Evolutionary conservation across 495 filamentous ascomycete species (phyloP), one percentile per base, ranked within the genome.

Genomic region (Glonium stellatum): DNA sequence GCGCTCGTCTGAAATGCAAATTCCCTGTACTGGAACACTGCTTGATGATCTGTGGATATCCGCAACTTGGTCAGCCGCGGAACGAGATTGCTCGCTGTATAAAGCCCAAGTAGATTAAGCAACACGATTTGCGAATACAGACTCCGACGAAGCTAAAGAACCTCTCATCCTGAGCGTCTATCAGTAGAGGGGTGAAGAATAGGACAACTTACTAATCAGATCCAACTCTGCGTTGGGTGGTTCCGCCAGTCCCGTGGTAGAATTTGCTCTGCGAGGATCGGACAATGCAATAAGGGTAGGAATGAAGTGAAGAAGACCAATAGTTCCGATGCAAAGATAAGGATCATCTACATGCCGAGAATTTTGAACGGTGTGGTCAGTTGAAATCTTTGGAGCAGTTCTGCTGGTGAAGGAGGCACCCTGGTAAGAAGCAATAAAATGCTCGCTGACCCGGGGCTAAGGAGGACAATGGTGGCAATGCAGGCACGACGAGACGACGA

Each of bases 381-480:
- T 23, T 23, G 21, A 25, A 51, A 10, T 48, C 18, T 31, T 23
- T 31, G 48, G 31, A 25, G 21, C 13, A 25, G 48, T 31, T 23
- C 19, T 23, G 48, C 19, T 51, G 48, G 48, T 51, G 48, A 51
- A 51, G 23, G 25, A 13, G 48, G 18, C 39, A 18, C 39, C 39
- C 39, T 44, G 48, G 25, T 23, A 51, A 51, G 48, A 51, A 51
- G 48, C 48, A 51, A 51, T 51, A 51, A 51, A 51, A 51, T 51
- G 48, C 48, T 31, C 48, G 48, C 6, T 10, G 48, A 13, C 13
- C 18, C 18, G 39, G 39, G 39, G 13, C 18, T 18, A 44, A 44
- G 39, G 39, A 18, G 39, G 39, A 44, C 39, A 44, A 44, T 44
- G 39, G 39, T 13, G 39, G 18, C 39, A 44, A 44, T 44, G 39